Base-by-base conservation (phyloP, 352 stramenopile species). In the Globisporangium recalcitrans region DNA sequence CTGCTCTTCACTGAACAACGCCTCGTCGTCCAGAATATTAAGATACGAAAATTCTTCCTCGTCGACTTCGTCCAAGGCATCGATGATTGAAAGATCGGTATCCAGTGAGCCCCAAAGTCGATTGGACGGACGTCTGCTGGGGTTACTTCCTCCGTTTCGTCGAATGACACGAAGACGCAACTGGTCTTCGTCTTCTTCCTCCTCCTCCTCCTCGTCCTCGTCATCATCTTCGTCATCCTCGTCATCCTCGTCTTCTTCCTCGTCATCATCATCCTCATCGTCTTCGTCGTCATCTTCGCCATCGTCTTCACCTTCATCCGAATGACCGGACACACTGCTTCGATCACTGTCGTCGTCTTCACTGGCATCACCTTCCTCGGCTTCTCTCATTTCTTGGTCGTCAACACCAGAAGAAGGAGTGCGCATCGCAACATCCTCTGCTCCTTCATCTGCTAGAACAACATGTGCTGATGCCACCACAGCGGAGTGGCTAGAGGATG, bases 21-120 rank as follows among this genome's bases (percentile, higher is more conserved):
- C 64, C 55, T 95, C 86, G 29, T 91, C 82, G 14, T 91, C 80
- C 4, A 93, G 53, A 56, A 91, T 74, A 51, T 78, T 82, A n/a
- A 88, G 60, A 58, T 91, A 91, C 21, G 80, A 93, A 54, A 89
- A 93, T 36, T 93, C 82, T 14, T 93, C 81, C 73, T 93, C 84
- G 48, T 93, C 82, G 13, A 90, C 82, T 67, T 93, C 84, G 52
- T 93, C 84, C 24, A 88, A 68, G 9, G 75, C 84, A 68, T 93
- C 84, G n/a, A 88, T 63, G 22, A 81, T 75, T 9, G 80, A 85
- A 49, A 88, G 62, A 48, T 92, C 86, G 2, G 74, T 75, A 31
- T 92, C 84, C 4, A 93, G 59, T n/a, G 82, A 78, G 29, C 82
- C 80, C 83, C 83, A 93, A 7, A 84, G 61, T 22, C 79, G 82